A percentile compares a stretch with the other conserved stretches of the same genome.
Evolutionary conservation across 1,139 yeast genomes (phyloP).

Genomic region (Lodderomyces theae): DNA sequence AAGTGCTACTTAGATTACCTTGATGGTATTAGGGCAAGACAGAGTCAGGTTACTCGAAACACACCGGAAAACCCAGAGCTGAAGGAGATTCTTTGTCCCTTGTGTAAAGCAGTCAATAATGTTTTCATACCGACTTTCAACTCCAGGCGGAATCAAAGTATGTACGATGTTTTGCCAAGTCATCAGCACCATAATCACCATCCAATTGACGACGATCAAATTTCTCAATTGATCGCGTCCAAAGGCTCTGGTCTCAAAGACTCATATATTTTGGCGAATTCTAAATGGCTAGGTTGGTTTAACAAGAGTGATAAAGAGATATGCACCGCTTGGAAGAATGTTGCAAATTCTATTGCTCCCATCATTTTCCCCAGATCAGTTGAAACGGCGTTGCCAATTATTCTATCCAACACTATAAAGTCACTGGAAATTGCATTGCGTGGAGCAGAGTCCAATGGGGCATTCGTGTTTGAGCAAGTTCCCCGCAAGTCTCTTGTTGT

Average conservation of each 20-base stretch:
- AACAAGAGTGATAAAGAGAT: not conserved
- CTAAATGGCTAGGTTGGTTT: not conserved
- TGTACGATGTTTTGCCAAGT: not conserved
- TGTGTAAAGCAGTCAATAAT: constrained; percentile 85
- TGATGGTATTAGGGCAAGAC: constrained; percentile 51
- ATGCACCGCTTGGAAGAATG: not conserved
- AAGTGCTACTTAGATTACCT: constrained; percentile 69
- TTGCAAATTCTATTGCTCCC: constrained; percentile 23
- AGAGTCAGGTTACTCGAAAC: constrained; percentile 75
- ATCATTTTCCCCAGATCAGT: constrained; percentile 41
- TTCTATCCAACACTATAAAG: constrained; percentile 56
- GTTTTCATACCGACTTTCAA: constrained; percentile 74
- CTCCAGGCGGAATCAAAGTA: constrained; percentile 14
- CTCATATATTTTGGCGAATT: not conserved
- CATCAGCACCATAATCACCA: not conserved
- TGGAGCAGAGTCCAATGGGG: constrained; percentile 43
- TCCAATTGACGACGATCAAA: not conserved
- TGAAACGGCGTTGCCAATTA: constrained; percentile 34
- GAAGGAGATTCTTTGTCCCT: constrained; percentile 81
- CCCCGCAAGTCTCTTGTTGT: constrained; percentile 58
- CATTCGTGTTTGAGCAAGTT: constrained; percentile 53
- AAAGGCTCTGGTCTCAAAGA: not conserved
- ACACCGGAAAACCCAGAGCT: constrained; percentile 71
- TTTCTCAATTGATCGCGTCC: not conserved
- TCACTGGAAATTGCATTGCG: constrained; percentile 67